phyloP scores from a whole-genome alignment of 192 early-diverging fungal species.

The Linnemannia zychae region DNA sequence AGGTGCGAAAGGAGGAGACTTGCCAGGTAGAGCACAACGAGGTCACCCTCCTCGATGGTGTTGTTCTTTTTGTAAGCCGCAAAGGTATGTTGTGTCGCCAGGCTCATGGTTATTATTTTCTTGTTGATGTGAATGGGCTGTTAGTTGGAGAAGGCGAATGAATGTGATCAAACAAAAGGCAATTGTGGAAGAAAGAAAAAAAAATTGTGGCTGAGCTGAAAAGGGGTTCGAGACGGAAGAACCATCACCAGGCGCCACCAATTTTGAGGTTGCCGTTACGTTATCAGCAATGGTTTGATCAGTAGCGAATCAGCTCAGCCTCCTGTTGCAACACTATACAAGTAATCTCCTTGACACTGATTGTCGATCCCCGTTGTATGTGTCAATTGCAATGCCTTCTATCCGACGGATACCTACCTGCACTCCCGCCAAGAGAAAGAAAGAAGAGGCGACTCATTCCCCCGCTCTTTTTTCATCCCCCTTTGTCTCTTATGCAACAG shows the following conservation, averaged over 20 bases:
- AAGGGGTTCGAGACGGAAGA: neutral
- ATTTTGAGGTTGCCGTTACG: neutral
- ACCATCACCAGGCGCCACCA: neutral
- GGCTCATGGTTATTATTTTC: neutral
- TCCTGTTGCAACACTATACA: no score
- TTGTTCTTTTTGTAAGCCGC: slow-evolving; percentile 40
- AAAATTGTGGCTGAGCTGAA: neutral
- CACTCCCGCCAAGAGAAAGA: no score
- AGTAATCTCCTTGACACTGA: no score
- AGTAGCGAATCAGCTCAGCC: no score
- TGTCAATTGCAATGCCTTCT: no score
- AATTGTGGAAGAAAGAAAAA: neutral
- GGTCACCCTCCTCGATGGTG: slow-evolving; percentile 80
- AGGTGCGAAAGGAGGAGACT: slow-evolving; percentile 45
- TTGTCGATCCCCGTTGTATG: no score
- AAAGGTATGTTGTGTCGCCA: slow-evolving; percentile 9
- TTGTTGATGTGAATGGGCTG: neutral
- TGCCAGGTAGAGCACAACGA: slow-evolving; percentile 80
- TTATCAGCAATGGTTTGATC: no score
- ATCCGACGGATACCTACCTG: no score
- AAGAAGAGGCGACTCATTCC: neutral
- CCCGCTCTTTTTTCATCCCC: neutral
- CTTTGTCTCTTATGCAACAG: neutral
- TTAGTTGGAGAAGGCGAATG: no score
- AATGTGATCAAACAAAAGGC: neutral